Conservation (phyloP, 306 rosid species). For the Prunus campanulata region DNA sequence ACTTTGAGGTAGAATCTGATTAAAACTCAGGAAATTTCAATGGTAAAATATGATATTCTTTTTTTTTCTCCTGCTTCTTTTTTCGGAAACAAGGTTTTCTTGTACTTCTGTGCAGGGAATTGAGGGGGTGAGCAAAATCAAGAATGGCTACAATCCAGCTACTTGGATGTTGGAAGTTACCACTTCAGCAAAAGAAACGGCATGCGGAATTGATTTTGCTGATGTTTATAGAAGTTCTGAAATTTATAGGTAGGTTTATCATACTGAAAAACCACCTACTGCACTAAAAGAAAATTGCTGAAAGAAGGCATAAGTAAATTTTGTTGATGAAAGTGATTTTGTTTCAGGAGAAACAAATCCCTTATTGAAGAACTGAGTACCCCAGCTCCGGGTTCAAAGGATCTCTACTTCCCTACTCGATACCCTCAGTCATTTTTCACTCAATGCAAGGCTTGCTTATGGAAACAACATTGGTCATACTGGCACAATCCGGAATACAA, state of each 20-base stretch:
- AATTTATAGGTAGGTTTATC: neutral
- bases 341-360: conserved; percentile 51
- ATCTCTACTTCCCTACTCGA: conserved; percentile 41
- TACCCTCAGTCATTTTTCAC: conserved; percentile 43
- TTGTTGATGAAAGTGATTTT: neutral
- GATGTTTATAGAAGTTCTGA: conserved; percentile 15
- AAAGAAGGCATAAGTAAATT: neutral
- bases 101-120: neutral
- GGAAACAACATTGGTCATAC: conserved; percentile 64
- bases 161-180: conserved; percentile 26
- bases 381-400: conserved; percentile 49
- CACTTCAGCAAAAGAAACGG: conserved; percentile 3
- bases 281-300: no score
- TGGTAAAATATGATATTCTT: neutral
- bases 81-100: neutral
- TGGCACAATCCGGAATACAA: conserved; percentile 58
- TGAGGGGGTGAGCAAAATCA: conserved; percentile 4
- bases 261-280: no score
- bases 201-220: conserved; percentile 8
- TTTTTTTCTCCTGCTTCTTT: neutral
- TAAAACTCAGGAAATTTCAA: neutral
- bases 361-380: conserved; percentile 43
- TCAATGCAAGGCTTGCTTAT: conserved; percentile 60
- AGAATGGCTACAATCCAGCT: conserved; percentile 21
- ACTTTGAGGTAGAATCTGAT: conserved; percentile 13